Conservation (phyloP, 1,284 basidiomycete species). For the Ganoderma sp. region DNA sequence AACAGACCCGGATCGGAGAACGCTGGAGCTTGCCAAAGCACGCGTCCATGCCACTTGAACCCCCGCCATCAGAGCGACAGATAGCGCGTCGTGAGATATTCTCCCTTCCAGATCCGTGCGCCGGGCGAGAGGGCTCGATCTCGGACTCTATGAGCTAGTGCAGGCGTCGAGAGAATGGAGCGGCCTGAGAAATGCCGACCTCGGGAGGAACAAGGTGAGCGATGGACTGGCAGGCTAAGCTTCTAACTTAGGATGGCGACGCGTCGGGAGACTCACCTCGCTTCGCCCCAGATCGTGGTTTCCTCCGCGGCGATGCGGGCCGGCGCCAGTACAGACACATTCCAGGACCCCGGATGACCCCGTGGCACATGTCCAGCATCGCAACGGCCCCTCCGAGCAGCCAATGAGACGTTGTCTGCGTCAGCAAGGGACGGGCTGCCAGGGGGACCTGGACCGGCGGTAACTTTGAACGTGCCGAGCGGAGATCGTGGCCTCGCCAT, state of each 20-base stretch:
- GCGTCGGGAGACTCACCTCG: not conserved
- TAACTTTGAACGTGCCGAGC: not conserved
- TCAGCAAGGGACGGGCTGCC: not conserved
- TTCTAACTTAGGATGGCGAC: not conserved
- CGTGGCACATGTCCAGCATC: not conserved
- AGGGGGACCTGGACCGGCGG: not conserved
- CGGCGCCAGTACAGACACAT: not conserved
- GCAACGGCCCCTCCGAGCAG: not conserved
- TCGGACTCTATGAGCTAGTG: not conserved
- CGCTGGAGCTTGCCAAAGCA: slow-evolving; percentile 8
- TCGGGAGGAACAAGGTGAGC: not conserved
- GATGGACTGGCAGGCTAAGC: not conserved
- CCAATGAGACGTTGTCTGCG: not conserved
- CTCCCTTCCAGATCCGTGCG: not conserved
- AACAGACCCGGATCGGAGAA: slow-evolving; percentile 8
- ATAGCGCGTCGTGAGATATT: slow-evolving; percentile 19
- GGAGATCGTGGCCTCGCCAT: slow-evolving; percentile 1
- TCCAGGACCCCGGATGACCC: not conserved
- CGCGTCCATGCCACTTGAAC: slow-evolving; percentile 11
- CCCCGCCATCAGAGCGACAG: slow-evolving; percentile 26
- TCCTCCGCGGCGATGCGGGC: not conserved
- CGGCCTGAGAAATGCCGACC: not conserved
- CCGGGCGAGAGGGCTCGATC: not conserved
- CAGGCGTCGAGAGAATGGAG: not conserved
- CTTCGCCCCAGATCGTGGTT: not conserved